Conservation (phyloP, 164 flowering plant species). For the Kingdonia uniflora region DNA sequence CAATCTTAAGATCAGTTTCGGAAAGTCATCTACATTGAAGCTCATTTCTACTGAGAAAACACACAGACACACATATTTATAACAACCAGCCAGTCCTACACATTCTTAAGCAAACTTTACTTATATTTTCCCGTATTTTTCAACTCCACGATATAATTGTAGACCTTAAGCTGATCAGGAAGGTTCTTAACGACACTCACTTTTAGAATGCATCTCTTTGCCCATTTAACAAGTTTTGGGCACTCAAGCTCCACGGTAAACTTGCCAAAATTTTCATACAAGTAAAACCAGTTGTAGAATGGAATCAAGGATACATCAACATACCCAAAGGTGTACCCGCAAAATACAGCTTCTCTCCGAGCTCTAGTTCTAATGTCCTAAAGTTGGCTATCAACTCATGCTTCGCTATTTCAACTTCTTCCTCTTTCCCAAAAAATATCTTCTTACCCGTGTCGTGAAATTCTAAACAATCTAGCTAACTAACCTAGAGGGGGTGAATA, state of each 20-base stretch:
- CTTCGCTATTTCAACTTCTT: neutral
- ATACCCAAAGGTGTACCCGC: neutral
- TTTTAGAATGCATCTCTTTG: conserved; percentile 1
- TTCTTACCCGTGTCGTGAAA: neutral
- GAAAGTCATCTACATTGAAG: too few species aligned
- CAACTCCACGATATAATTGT: neutral
- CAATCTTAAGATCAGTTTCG: too few species aligned
- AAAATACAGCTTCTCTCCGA: neutral
- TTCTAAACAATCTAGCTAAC: too few species aligned
- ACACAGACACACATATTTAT: too few species aligned
- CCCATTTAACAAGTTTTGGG: neutral
- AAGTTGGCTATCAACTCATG: neutral
- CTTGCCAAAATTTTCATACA: neutral
- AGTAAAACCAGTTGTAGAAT: neutral
- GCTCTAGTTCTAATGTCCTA: neutral
- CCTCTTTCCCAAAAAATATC: neutral
- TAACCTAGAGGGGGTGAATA: too few species aligned
- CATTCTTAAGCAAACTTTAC: too few species aligned
- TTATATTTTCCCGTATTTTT: too few species aligned
- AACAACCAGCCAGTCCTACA: too few species aligned
- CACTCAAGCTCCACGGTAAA: neutral
- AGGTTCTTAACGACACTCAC: conserved; percentile 1
- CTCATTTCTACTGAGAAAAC: too few species aligned
- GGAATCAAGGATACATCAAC: neutral
- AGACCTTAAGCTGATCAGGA: neutral